A percentile compares a stretch with the other conserved stretches of the same genome.
These are phyloP conservation scores for Lasiodiplodia theobromae DNA, from an alignment of 2,329 filamentous ascomycete genomes.

Conservation along the genomic window DNA sequence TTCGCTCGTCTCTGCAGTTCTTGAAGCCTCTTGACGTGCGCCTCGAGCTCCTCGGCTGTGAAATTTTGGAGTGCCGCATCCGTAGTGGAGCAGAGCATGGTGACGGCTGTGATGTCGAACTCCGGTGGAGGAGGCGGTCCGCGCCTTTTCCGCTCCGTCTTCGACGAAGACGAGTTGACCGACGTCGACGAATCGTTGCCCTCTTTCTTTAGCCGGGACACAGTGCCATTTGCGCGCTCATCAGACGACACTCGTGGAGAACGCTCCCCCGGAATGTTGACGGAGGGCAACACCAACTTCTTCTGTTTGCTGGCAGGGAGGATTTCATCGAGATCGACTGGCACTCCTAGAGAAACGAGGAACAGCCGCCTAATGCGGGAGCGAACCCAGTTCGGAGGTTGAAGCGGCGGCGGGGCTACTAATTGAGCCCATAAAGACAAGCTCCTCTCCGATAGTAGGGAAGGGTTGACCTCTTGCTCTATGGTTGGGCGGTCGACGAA, in stretches of 20 bases:
- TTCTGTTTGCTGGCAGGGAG: conserved; percentile 97
- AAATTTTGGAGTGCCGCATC: conserved; percentile 82
- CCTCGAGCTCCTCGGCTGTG: conserved; percentile 76
- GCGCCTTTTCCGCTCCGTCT: conserved; percentile 53
- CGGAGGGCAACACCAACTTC: conserved; percentile 90
- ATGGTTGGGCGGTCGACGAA: conserved; percentile 35
- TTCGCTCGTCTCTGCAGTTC: conserved; percentile 74
- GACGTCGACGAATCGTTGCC: conserved; percentile 49
- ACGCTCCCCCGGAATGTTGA: conserved; percentile 54
- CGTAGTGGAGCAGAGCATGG: conserved; percentile 81
- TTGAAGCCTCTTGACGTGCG: conserved; percentile 74
- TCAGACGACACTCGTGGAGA: conserved; percentile 48
- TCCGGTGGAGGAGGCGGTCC: conserved; percentile 74
- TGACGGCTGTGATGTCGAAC: conserved; percentile 79
- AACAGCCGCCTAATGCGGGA: conserved; percentile 94
- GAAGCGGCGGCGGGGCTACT: conserved; percentile 89
- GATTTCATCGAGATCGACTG: conserved; percentile 96
- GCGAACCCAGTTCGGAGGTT: conserved; percentile 97
- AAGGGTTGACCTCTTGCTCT: conserved; percentile 52
- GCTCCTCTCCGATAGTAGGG: conserved; percentile 79
- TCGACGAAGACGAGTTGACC: conserved; percentile 46
- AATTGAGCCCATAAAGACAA: conserved; percentile 96
- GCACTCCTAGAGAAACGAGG: conserved; percentile 92
- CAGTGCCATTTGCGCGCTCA: conserved; percentile 43
- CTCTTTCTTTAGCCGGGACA: conserved; percentile 47